These are phyloP conservation scores for Leccinum boreale DNA, from an alignment of 768 basidiomycete genomes.

Conservation along the genomic window DNA sequence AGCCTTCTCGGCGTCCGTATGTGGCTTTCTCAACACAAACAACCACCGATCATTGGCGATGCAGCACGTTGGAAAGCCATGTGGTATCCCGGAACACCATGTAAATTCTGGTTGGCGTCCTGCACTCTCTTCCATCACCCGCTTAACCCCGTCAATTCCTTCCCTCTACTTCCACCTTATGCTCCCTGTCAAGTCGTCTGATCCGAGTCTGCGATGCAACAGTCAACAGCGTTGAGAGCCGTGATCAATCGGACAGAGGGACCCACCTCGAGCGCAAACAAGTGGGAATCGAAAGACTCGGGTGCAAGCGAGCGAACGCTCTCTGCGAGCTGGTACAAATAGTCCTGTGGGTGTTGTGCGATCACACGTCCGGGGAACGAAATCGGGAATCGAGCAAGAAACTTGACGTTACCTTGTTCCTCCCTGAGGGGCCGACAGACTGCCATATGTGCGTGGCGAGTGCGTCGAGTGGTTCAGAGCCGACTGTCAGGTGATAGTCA, in stretches of 20 bases:
- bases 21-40: background rate
- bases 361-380: background rate
- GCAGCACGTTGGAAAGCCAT: background rate
- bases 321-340: slow-evolving; percentile 73
- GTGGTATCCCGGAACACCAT: background rate
- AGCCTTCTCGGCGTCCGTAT: background rate
- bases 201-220: slow-evolving; percentile 7
- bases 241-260: background rate
- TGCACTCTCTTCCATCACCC: background rate
- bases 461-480: slow-evolving; percentile 69
- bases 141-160: background rate
- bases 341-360: slow-evolving; percentile 54
- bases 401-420: slow-evolving; percentile 66
- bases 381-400: background rate
- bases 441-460: slow-evolving; percentile 70
- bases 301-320: slow-evolving; percentile 75
- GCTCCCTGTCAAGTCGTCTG: slow-evolving; percentile 7
- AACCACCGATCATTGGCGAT: no score
- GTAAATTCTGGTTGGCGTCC: background rate
- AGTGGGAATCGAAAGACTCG: slow-evolving; percentile 69
- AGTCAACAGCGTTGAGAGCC: background rate
- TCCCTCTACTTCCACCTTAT: background rate
- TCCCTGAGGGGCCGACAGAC: slow-evolving; percentile 83
- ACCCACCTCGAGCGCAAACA: slow-evolving; percentile 72
- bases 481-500: slow-evolving; percentile 48